Conservation (phyloP, 1,139 yeast genomes). For the Meyerozyma smithsonii region DNA sequence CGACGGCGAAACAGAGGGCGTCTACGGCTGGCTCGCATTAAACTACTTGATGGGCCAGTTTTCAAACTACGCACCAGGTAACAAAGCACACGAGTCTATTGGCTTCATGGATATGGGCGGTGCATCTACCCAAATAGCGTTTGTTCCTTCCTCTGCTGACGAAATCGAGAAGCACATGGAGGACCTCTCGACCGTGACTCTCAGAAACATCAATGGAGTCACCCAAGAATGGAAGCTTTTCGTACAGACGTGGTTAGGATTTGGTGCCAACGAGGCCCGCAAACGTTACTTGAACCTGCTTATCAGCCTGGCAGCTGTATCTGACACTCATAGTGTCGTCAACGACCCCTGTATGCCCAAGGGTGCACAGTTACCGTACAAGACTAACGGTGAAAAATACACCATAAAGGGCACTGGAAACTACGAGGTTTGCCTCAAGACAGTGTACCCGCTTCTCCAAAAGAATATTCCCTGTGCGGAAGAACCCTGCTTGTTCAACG, state of each 20-base stretch:
- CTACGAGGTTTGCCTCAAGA: conserved; percentile 60
- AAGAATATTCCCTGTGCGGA: conserved; percentile 72
- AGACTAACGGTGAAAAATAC: conserved; percentile 41
- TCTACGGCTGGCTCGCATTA: conserved; percentile 76
- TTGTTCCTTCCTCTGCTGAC: conserved; percentile 55
- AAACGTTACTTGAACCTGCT: conserved; percentile 56
- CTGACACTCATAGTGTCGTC: conserved; percentile 17
- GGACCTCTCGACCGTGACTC: conserved; percentile 53
- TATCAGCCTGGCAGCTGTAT: conserved; percentile 23
- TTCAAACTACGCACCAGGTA: conserved; percentile 30
- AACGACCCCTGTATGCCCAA: conserved; percentile 71
- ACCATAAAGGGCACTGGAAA: conserved; percentile 61
- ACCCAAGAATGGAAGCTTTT: conserved; percentile 66
- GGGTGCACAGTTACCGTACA: conserved; percentile 43
- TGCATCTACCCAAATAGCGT: conserved; percentile 78
- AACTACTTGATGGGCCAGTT: conserved; percentile 62
- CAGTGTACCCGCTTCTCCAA: conserved; percentile 65
- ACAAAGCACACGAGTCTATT: conserved; percentile 43
- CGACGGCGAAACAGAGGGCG: conserved; percentile 78
- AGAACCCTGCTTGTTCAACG: conserved; percentile 73
- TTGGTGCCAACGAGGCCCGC: conserved; percentile 80
- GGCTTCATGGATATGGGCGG: conserved; percentile 95
- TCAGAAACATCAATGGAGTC: conserved; percentile 58
- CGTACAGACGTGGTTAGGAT: conserved; percentile 80
- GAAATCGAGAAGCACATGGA: conserved; percentile 56